A percentile compares a stretch with the other conserved stretches of the same genome.
phyloP scores from a whole-genome alignment of 106 monocot genomes.

The Phalaenopsis equestris region DNA sequence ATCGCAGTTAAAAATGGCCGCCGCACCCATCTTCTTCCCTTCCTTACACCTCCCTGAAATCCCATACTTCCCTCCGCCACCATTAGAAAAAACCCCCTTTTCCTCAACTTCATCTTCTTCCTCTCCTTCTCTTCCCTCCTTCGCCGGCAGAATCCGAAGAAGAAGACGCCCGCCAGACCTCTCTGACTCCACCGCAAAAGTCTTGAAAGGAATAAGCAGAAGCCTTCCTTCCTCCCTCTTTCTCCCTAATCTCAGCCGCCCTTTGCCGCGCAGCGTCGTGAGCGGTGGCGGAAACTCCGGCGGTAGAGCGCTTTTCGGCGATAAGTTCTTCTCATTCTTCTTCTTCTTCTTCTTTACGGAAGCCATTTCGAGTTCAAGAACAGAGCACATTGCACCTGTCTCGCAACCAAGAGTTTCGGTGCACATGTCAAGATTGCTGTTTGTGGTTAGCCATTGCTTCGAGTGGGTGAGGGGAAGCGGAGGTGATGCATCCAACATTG shows the following conservation, averaged over 20 bases:
- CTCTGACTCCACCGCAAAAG: not conserved
- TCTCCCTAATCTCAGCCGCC: slow-evolving; percentile 1
- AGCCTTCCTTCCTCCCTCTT: slow-evolving; percentile 13
- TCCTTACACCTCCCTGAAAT: slow-evolving; percentile 10
- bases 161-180: slow-evolving; percentile 9
- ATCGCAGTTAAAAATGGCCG: slow-evolving; percentile 1
- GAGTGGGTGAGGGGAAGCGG: not conserved
- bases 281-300: slow-evolving; percentile 3
- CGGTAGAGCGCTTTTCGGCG: not conserved
- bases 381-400: not conserved
- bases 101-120: no score
- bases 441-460: not conserved
- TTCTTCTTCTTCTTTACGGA: not conserved
- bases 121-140: not conserved
- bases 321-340: not conserved
- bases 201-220: slow-evolving; percentile 7
- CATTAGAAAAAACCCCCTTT: not conserved
- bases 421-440: slow-evolving; percentile 1
- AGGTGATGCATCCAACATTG: not conserved
- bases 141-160: not conserved
- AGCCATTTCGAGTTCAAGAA: not conserved
- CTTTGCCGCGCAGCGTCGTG: not conserved
- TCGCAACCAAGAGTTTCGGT: slow-evolving; percentile 2
- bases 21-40: not conserved
- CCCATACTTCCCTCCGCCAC: not conserved